Conservation (phyloP, 345 rosid species). For the Bruguiera gymnorhiza region DNA sequence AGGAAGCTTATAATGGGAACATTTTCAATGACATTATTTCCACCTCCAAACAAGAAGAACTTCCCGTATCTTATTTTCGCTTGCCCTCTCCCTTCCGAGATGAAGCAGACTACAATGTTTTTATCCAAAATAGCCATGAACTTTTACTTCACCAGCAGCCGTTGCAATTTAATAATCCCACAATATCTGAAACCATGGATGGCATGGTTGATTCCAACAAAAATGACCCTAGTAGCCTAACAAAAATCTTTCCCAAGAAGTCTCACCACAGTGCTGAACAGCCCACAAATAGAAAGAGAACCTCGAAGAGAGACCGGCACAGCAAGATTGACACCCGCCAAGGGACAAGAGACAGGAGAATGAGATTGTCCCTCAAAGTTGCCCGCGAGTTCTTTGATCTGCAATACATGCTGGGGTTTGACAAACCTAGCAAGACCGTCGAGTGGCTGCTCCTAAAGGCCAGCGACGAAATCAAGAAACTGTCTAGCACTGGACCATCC, state of each 20-base stretch:
- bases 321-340: constrained; percentile 82
- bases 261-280: neutral
- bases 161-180: constrained; percentile 1
- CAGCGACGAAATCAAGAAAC: constrained; percentile 50
- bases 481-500: constrained; percentile 21
- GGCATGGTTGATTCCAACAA: constrained; percentile 30
- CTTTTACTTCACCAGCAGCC: constrained; percentile 29
- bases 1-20: constrained; percentile 26
- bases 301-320: constrained; percentile 64
- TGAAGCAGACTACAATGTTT: constrained; percentile 19
- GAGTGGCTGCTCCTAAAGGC: constrained; percentile 76
- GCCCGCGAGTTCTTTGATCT: constrained; percentile 69
- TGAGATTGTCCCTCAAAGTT: constrained; percentile 75
- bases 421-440: constrained; percentile 80
- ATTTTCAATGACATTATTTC: constrained; percentile 30
- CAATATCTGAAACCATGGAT: constrained; percentile 18
- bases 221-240: neutral
- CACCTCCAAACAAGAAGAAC: constrained; percentile 33
- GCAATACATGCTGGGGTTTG: constrained; percentile 77
- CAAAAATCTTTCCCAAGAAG: neutral
- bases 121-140: constrained; percentile 30
- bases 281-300: constrained; percentile 31
- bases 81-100: constrained; percentile 54
- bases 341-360: constrained; percentile 78
- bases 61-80: constrained; percentile 33